These are phyloP conservation scores for Trypanosoma cruzi DNA, from an alignment of 208 protist species.

Conservation along the genomic window DNA sequence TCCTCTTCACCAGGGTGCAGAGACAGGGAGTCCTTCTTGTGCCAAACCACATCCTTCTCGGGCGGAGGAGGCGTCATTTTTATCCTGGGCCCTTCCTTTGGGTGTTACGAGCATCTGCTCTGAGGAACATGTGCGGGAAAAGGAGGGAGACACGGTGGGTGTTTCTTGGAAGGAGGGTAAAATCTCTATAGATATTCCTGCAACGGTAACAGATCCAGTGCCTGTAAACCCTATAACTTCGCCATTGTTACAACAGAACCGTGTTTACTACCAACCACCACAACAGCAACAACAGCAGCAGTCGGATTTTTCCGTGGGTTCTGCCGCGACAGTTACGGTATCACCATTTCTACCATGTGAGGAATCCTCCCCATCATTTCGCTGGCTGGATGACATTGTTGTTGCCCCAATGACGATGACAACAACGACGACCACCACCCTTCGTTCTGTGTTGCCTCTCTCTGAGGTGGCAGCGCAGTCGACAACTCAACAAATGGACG, in stretches of 20 bases:
- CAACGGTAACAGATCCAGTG: neutral
- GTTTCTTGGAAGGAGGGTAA: too few relatives aligned
- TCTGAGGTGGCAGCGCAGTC: neutral
- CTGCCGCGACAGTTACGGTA: neutral
- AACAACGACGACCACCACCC: neutral
- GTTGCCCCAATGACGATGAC: neutral
- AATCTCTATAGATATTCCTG: neutral
- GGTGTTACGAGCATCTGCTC: neutral
- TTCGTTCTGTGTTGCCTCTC: neutral
- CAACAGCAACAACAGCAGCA: slow-evolving; percentile 3
- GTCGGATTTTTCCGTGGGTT: neutral
- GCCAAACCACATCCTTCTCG: neutral
- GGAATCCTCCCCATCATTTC: neutral
- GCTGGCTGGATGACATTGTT: neutral
- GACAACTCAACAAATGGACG: neutral
- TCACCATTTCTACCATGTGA: slow-evolving; percentile 18
- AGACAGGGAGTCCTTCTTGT: neutral
- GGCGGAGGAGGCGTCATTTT: neutral
- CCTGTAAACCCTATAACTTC: neutral
- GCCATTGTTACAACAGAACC: neutral
- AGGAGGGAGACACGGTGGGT: neutral
- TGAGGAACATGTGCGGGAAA: neutral
- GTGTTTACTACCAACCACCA: too few relatives aligned
- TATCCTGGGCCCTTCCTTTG: neutral
- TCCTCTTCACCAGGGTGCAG: neutral